Conservation (phyloP, 2,329 filamentous ascomycete genomes). For the Fusarium keratoplasticum region DNA sequence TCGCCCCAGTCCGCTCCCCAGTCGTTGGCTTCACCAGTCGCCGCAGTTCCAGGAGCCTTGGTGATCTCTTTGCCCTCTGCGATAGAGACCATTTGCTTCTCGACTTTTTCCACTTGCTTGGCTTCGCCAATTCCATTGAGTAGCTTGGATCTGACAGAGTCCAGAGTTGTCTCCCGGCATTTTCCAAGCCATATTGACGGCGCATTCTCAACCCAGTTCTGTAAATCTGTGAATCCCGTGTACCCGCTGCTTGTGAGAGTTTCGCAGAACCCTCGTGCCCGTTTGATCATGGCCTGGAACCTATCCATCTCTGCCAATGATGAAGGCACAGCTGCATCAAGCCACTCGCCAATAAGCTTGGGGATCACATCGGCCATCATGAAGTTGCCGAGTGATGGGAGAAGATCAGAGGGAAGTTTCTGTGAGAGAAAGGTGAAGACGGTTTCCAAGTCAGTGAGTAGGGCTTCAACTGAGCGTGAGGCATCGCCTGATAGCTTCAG, state of each 20-base stretch:
- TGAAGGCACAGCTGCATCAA: constrained; percentile 80
- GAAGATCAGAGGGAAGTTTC: constrained; percentile 65
- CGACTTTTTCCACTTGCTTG: constrained; percentile 82
- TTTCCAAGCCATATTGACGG: constrained; percentile 88
- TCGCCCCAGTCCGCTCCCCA: constrained; percentile 84
- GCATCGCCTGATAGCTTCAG: constrained; percentile 57
- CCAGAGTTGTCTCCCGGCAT: constrained; percentile 82
- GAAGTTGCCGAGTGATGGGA: constrained; percentile 71
- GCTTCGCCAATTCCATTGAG: constrained; percentile 73
- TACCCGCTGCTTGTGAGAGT: constrained; percentile 73
- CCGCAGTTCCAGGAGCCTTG: constrained; percentile 60
- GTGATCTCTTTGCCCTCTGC: constrained; percentile 74
- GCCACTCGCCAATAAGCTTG: constrained; percentile 78
- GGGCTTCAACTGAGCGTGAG: constrained; percentile 59
- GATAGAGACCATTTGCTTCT: constrained; percentile 81
- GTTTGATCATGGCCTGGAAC: constrained; percentile 78
- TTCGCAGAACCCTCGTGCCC: constrained; percentile 72
- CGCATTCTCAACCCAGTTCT: constrained; percentile 83
- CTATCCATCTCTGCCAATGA: constrained; percentile 76
- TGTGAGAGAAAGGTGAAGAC: constrained; percentile 64
- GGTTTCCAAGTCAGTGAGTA: constrained; percentile 66
- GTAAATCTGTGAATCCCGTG: constrained; percentile 70
- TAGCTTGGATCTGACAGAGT: constrained; percentile 77
- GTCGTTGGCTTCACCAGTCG: constrained; percentile 64
- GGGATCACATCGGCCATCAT: constrained; percentile 78